Evolutionary conservation across 2,329 filamentous ascomycete species (phyloP), one percentile per base, ranked within the genome.

Genomic region (Madurella fahalii): DNA sequence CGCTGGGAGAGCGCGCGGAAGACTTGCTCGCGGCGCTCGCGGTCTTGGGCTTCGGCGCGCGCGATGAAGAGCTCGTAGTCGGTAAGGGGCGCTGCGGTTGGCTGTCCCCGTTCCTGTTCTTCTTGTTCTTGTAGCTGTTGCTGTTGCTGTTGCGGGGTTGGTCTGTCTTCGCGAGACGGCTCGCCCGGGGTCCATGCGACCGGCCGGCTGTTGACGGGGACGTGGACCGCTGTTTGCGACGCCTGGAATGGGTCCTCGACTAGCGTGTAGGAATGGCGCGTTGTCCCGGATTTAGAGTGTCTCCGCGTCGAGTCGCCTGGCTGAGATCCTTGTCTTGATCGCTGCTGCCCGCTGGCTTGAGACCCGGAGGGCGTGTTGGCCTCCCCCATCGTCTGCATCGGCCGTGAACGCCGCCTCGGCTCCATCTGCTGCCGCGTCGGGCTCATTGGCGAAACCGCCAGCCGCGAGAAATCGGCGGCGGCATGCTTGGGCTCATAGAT

Each of bases 51-150:
- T 41, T 64, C 59, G 18, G 67, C 67, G 16, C 58, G 60, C 5
- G 63, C 61, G 9, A 69, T 47, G 43, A 69, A 69, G 1, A 58
- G 50, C 43, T 69, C 64, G 41, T 60, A 69, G 51, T 69, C 67
- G 12, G 56, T 52, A 1, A 46, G 40, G 2, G 48, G 52, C 18
- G 34, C 34, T 37, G 25, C 25, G 25, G 34, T 11, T 11, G 34
- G 34, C 11, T 37, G 34, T 37, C 11, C 11, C 34, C 2, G 34
- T 4, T 11, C 34, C 11, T 4, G 11, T 37, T 37, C 34, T 4
- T 30, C 50, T 13, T 46, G 42, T 31, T 31, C 18, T 13, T 18
- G 43, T 5, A 30, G 41, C 12, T 31, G 16, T 5, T 40, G 41
- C 12, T 31, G 16, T 30, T 50, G 40, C 9, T 18, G 9, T 5